Conservation (phyloP, 768 basidiomycete species). For the Phaffia tasmanica region DNA sequence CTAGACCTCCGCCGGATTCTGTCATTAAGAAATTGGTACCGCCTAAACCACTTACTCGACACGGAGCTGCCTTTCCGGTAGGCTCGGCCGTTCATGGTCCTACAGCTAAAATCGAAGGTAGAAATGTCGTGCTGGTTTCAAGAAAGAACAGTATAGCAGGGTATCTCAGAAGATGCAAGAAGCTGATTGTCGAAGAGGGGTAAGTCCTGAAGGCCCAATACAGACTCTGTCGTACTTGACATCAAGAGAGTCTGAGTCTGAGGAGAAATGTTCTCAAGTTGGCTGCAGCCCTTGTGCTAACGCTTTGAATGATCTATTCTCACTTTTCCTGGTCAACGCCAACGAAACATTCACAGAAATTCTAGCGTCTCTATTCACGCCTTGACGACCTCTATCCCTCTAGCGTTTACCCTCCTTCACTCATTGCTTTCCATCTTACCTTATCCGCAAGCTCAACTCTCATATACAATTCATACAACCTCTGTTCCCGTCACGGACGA, state of each 20-base stretch:
- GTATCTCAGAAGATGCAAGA: constrained; percentile 37
- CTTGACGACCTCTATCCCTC: constrained; percentile 37
- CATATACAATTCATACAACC: constrained; percentile 29
- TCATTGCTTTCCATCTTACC: constrained; percentile 37
- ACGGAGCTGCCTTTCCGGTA: background rate
- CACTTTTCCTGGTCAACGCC: background rate
- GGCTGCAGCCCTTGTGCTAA: background rate
- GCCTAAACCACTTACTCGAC: constrained; percentile 8
- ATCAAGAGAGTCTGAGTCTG: background rate
- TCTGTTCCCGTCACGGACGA: constrained; percentile 28
- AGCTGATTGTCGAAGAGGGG: constrained; percentile 37
- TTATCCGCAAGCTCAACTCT: constrained; percentile 32
- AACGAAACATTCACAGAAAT: background rate
- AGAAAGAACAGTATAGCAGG: constrained; percentile 33
- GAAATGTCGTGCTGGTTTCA: constrained; percentile 36
- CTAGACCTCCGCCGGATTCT: background rate
- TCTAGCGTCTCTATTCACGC: constrained; percentile 33
- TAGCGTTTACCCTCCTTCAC: constrained; percentile 35
- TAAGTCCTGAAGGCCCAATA: constrained; percentile 26
- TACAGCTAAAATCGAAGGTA: constrained; percentile 31
- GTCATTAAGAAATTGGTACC: constrained; percentile 17
- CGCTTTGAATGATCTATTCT: background rate
- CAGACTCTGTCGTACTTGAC: background rate
- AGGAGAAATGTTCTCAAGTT: background rate
- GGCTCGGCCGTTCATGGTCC: constrained; percentile 26